Percentiles rank a stretch among this genome's conserved stretches.
phyloP scores from a whole-genome alignment of 2,329 filamentous ascomycete species.

The Metarhizium album region DNA sequence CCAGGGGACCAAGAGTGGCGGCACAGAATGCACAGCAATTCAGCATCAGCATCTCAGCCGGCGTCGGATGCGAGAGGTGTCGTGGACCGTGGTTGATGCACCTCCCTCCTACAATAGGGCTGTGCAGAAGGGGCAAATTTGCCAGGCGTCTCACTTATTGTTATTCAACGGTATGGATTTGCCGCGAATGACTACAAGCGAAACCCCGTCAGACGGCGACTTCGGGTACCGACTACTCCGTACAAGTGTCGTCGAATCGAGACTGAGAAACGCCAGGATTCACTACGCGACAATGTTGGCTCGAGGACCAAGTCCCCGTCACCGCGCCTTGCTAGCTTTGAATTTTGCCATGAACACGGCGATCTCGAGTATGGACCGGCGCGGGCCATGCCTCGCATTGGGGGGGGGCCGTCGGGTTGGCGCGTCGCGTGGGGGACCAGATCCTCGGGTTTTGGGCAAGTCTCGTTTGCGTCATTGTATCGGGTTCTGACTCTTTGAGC shows the following conservation, averaged over 20 bases:
- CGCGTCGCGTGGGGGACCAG: conserved; percentile 14
- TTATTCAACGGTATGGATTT: background rate
- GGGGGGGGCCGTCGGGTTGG: conserved; percentile 19
- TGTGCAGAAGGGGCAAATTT: background rate
- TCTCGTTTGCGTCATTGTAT: background rate
- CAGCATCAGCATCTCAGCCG: too few species aligned
- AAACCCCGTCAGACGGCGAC: too few species aligned
- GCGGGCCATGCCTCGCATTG: conserved; percentile 9
- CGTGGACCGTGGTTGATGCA: background rate
- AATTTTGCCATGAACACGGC: background rate
- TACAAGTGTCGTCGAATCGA: background rate
- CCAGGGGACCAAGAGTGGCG: too few species aligned
- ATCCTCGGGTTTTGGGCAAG: conserved; percentile 15
- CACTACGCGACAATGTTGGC: background rate
- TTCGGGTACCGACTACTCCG: too few species aligned
- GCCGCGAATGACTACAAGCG: background rate
- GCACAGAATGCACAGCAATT: too few species aligned
- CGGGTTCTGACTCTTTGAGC: background rate
- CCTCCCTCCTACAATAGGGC: background rate
- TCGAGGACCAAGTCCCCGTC: background rate
- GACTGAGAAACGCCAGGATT: background rate
- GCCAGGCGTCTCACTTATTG: background rate
- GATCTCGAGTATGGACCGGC: background rate
- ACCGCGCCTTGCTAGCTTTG: background rate
- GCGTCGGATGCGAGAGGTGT: background rate